Percentiles rank a stretch among this genome's conserved stretches.
These are phyloP conservation scores for Diddensiella transvaalensis DNA, from an alignment of 805 yeast species.

Conservation along the genomic window DNA sequence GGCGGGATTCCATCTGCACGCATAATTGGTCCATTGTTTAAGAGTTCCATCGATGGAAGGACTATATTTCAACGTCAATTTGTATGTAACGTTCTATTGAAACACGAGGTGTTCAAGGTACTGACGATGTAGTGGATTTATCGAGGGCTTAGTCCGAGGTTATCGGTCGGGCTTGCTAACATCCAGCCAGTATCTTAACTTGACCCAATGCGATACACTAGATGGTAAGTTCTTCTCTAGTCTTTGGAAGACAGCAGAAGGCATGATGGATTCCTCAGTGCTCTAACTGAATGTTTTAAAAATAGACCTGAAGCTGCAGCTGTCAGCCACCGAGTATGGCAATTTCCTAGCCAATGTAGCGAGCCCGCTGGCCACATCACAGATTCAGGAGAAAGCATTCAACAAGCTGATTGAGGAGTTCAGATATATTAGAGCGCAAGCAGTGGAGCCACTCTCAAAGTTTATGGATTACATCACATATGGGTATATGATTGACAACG, in stretches of 20 bases:
- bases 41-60: slow-evolving; percentile 79
- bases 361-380: slow-evolving; percentile 76
- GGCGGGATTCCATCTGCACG: no score
- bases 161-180: slow-evolving; percentile 80
- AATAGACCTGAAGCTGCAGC: slow-evolving; percentile 79
- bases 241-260: background rate
- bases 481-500: slow-evolving; percentile 98
- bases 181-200: slow-evolving; percentile 77
- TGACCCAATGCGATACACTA: slow-evolving; percentile 92
- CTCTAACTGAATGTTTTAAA: slow-evolving; percentile 8
- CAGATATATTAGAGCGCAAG: slow-evolving; percentile 77
- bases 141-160: slow-evolving; percentile 95
- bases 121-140: slow-evolving; percentile 54
- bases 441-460: slow-evolving; percentile 72
- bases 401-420: slow-evolving; percentile 77
- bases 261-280: background rate
- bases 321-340: slow-evolving; percentile 95
- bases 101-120: background rate
- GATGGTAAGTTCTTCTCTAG: slow-evolving; percentile 41
- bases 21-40: background rate
- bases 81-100: no score
- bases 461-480: slow-evolving; percentile 91
- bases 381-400: slow-evolving; percentile 77
- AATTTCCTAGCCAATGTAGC: slow-evolving; percentile 80
- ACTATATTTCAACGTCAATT: slow-evolving; percentile 80